Evolutionary conservation across 164 flowering plant species (phyloP).

Genomic region (Magnolia kwangsiensis): DNA sequence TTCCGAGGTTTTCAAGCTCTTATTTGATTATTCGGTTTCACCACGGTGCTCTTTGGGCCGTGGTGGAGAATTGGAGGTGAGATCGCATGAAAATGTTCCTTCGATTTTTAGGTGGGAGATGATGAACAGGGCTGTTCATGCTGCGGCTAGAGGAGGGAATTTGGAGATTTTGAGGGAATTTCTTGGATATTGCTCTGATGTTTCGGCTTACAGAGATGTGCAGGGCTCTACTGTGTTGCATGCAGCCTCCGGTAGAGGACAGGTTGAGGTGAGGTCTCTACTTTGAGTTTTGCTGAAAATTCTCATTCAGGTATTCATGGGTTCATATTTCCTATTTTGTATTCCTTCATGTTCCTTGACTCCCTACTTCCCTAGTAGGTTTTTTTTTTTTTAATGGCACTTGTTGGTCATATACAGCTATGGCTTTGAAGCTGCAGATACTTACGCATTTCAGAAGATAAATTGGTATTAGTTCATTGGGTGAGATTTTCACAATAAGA

Average conservation of each 20-base stretch:
- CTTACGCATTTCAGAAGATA: too few relatives aligned
- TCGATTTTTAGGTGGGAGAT: constrained; percentile 55
- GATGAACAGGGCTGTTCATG: constrained; percentile 78
- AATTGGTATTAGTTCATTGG: too few relatives aligned
- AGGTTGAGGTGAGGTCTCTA: constrained; percentile 63
- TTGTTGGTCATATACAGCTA: not conserved
- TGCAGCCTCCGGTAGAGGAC: constrained; percentile 82
- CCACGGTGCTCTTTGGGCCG: constrained; percentile 19
- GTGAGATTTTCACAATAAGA: too few relatives aligned
- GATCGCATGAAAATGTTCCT: constrained; percentile 17
- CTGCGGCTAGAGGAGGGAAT: constrained; percentile 89
- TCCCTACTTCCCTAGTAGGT: too few relatives aligned
- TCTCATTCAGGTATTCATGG: not conserved
- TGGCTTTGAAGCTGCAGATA: not conserved
- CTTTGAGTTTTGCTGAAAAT: not conserved
- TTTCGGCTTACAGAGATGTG: constrained; percentile 55
- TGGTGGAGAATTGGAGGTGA: constrained; percentile 26
- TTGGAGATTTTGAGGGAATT: constrained; percentile 67
- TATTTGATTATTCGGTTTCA: constrained; percentile 45
- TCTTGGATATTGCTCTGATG: constrained; percentile 44
- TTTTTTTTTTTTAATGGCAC: not conserved
- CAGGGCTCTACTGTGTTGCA: constrained; percentile 83
- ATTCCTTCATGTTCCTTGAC: not conserved
- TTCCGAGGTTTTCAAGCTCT: constrained; percentile 62
- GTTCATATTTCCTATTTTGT: not conserved